Conservation (phyloP, 768 basidiomycete genomes). For the Phaffia tasmanica region DNA sequence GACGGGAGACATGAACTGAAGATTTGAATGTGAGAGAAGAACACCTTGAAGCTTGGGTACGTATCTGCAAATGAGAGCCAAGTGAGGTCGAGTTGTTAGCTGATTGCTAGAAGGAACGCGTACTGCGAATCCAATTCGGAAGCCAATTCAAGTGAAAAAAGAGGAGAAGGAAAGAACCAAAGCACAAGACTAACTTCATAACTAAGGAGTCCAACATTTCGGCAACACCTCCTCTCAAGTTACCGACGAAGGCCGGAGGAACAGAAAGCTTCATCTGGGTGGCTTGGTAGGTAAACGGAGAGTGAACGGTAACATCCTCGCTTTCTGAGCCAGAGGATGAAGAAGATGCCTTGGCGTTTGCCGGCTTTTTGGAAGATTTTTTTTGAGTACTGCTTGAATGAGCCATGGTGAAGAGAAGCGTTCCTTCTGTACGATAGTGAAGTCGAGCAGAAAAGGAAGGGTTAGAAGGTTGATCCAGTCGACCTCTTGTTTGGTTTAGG, state of each 20-base stretch:
- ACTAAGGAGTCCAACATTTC: conserved; percentile 90
- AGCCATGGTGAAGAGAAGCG: too few relatives aligned
- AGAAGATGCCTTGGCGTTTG: conserved; percentile 11
- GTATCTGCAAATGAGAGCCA: conserved; percentile 48
- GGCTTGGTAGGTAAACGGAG: conserved; percentile 14
- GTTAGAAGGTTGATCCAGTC: too few relatives aligned
- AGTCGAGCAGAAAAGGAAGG: too few relatives aligned
- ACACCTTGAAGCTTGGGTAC: conserved; percentile 78
- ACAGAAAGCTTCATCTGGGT: conserved; percentile 19
- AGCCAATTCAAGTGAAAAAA: not conserved
- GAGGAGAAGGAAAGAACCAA: not conserved
- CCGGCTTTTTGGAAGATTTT: too few relatives aligned
- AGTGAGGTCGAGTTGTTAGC: not conserved
- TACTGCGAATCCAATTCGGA: not conserved
- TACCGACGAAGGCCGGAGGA: conserved; percentile 17
- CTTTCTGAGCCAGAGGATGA: not conserved
- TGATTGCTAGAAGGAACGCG: too few relatives aligned
- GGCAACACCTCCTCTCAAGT: conserved; percentile 48
- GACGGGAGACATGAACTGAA: conserved; percentile 53
- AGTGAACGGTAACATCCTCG: not conserved
- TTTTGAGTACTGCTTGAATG: too few relatives aligned
- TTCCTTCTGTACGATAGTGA: too few relatives aligned
- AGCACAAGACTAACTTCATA: conserved; percentile 60
- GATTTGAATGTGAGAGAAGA: conserved; percentile 70
- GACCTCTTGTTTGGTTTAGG: too few relatives aligned